Evolutionary conservation across 192 early-diverging fungal species (phyloP), one percentile per base, ranked within the genome.

Genomic region (Entomortierella lignicola): DNA sequence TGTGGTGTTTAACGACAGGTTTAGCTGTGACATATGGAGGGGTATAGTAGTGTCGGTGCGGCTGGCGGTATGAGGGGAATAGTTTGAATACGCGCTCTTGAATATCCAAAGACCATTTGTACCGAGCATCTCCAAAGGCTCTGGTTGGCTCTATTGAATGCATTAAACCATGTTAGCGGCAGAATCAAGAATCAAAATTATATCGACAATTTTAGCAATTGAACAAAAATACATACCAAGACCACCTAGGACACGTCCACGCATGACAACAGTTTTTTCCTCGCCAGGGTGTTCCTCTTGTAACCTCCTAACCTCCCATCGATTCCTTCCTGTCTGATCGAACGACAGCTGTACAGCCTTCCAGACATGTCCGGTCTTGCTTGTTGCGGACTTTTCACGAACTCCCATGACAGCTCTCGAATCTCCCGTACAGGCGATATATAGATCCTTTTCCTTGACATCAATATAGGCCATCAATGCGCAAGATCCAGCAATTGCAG

Each of bases 11-110:
- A 8, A 94, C 85, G 4, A 91, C 91, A 0, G 95, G 95, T 55
- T 87, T 85, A 0, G 94, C 93, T n/a, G 90, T 92, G 11, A 95
- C 85, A 66, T 95, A 94, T 4, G 93, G 91, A 39, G 91, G 92
- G 18, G 94, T 89, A 2, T 69, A 63, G 68, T 85, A 90, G 52
- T 79, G 64, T 15, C 74, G 74, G 44, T 79, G 67, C 0, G 74
- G 74, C 52, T 79, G 74, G n/a, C 75, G 66, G 42, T 79, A 79
- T 13, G 75, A 66, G 1, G 75, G 75, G 63, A 79, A 79, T n/a
- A 79, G 43, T 51, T 70, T 61, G 63, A 79, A 79, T 17, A 79
- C 75, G 15, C 60, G 44, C 44, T 79, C 75, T 63, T 79, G 75
- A 41, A 70, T 70, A 51, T 79, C 75, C 27, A 59, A 31, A 42